These are phyloP conservation scores for Imleria badia DNA, from an alignment of 768 basidiomycete genomes.

Conservation along the genomic window DNA sequence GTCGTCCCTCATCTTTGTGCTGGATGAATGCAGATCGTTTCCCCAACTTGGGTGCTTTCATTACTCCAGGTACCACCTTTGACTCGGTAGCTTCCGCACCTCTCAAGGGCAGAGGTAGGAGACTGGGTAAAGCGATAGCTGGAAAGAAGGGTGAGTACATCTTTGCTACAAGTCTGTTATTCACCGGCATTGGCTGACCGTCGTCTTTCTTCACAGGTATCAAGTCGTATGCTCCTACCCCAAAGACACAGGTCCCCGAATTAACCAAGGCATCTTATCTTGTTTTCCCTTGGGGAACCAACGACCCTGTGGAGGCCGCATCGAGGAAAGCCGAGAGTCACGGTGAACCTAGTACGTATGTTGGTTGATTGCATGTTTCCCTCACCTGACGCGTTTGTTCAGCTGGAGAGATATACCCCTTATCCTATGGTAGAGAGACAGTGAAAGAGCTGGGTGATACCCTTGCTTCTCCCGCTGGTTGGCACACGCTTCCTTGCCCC, in stretches of 20 bases:
- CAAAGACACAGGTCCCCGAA: slow-evolving; percentile 13
- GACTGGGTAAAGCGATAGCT: slow-evolving; percentile 10
- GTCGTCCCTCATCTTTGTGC: neutral
- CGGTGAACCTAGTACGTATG: slow-evolving; percentile 16
- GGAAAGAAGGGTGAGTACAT: slow-evolving; percentile 15
- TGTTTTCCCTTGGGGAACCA: slow-evolving; percentile 78
- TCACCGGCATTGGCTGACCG: neutral
- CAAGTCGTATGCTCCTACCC: slow-evolving; percentile 8
- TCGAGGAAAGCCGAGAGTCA: slow-evolving; percentile 17
- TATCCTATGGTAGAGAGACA: slow-evolving; percentile 30
- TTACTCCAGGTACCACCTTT: slow-evolving; percentile 21
- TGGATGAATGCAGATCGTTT: slow-evolving; percentile 14
- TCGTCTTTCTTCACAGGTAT: neutral
- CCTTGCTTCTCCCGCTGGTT: slow-evolving; percentile 83
- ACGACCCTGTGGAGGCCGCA: slow-evolving; percentile 70
- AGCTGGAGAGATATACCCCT: slow-evolving; percentile 5
- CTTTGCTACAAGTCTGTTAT: neutral
- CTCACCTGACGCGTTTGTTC: neutral
- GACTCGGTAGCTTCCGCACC: slow-evolving; percentile 12
- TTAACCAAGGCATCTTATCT: slow-evolving; percentile 53
- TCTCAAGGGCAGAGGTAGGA: slow-evolving; percentile 1
- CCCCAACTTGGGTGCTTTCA: slow-evolving; percentile 28
- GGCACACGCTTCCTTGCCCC: slow-evolving; percentile 79
- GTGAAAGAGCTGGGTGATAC: slow-evolving; percentile 70
- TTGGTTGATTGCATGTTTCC: neutral